Base-by-base conservation (phyloP, 139 green algal species). In the Pleodorina starrii region DNA sequence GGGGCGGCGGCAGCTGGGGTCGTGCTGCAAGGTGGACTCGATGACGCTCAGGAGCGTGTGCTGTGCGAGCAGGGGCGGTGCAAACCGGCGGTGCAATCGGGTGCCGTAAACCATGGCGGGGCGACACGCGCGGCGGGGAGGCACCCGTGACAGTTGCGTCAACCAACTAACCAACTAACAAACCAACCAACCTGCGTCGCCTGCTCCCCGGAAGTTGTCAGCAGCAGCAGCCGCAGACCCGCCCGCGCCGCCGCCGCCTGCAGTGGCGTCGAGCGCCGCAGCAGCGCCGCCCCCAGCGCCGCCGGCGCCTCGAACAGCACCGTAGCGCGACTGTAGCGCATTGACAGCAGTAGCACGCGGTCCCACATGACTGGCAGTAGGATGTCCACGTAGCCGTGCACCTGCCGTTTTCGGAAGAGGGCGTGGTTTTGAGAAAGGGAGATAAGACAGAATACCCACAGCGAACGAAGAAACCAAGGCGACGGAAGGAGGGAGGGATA, bases 281-380 rank as follows among this genome's bases (percentile, higher is more conserved):
- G 16, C 50, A 84, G 77, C 51, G 48, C 77, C 25, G 35, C 11
- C 40, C 57, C 59, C 79, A 75, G 40, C 14, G 3, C 40, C 23
- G 19, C 23, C 38, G 79, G 57, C 59, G 40, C 79, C 79, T 86
- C 79, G 79, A 86, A 86, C 54, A 86, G 38, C 57, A 86, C 79
- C 12, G 40, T 48, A 7, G 27, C 79, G 5, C 79, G 79, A 57
- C 57, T 51, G 79, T 86, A 86, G 57, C 79, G 79, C 40, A 43
- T n/a, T 11, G 79, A 86, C 57, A 86, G 79, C 79, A 35, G 57
- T 40, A 86, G 29, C 79, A 75, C 23, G 23, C 79, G 57, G n/a
- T 86, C 25, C 38, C 36, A 16, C 57, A 86, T 86, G 23, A 75
- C 57, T 5, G 79, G 79, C 59, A 86, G 79, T 29, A 86, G 79